Percentiles rank a stretch among this genome's conserved stretches.
phyloP scores from a whole-genome alignment of 768 basidiomycete species.

The Lactarius sp. region DNA sequence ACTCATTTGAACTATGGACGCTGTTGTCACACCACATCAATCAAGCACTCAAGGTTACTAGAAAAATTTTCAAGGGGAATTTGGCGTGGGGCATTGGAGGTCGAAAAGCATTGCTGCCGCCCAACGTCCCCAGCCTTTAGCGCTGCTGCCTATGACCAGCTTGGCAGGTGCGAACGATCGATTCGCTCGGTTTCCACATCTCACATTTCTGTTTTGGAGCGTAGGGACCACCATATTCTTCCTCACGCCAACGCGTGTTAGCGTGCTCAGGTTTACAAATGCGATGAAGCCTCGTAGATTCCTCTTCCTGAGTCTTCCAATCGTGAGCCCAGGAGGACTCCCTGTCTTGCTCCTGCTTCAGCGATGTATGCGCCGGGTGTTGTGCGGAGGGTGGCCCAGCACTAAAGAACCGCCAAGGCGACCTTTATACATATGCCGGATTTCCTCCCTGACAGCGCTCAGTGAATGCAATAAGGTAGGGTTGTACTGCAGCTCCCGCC shows the following conservation, averaged over 20 bases:
- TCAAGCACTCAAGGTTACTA: too few relatives aligned
- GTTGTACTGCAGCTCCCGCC: too few relatives aligned
- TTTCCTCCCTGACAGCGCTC: neutral
- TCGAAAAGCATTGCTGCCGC: too few relatives aligned
- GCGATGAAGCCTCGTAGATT: neutral
- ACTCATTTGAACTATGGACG: too few relatives aligned
- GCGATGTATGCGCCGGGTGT: too few relatives aligned
- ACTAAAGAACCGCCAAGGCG: neutral
- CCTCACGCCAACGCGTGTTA: neutral
- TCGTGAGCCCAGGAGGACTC: neutral
- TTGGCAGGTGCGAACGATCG: too few relatives aligned
- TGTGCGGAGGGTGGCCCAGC: neutral
- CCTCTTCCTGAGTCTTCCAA: too few relatives aligned
- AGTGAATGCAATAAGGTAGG: neutral
- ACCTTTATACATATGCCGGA: neutral
- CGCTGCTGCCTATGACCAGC: too few relatives aligned
- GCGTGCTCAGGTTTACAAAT: neutral
- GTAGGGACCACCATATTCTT: neutral
- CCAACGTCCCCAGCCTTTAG: neutral
- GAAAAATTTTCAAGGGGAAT: too few relatives aligned
- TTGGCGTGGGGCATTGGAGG: too few relatives aligned
- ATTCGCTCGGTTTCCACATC: neutral
- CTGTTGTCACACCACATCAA: too few relatives aligned
- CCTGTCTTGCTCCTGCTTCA: too few relatives aligned
- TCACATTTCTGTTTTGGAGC: neutral